Percentiles rank a stretch among this genome's conserved stretches.
phyloP scores from a whole-genome alignment of 1,139 yeast species.

The Candida sojae region DNA sequence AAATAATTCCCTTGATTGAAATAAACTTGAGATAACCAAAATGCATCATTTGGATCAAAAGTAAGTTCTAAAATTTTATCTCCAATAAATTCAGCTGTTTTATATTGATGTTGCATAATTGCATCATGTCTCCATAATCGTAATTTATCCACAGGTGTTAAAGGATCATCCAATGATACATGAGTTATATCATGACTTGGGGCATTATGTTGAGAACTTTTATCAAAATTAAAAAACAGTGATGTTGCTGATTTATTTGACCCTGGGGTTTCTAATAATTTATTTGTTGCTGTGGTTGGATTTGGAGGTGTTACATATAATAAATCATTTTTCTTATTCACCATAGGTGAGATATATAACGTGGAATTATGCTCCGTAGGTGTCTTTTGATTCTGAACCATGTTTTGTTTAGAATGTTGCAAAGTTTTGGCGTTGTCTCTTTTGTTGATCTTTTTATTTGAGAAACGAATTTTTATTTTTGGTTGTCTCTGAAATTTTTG shows the following conservation, averaged over 20 bases:
- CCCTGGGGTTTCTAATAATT: conserved; percentile 46
- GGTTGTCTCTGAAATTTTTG: not conserved
- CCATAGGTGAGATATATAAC: conserved; percentile 61
- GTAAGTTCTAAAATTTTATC: conserved; percentile 82
- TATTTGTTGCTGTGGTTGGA: conserved; percentile 29
- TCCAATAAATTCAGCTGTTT: conserved; percentile 89
- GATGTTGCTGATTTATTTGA: conserved; percentile 29
- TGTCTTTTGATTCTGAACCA: conserved; percentile 39
- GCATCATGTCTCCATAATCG: conserved; percentile 96
- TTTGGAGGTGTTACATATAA: conserved; percentile 57
- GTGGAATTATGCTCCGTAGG: conserved; percentile 61
- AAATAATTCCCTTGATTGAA: conserved; percentile 73
- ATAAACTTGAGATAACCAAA: conserved; percentile 93
- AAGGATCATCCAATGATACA: conserved; percentile 13
- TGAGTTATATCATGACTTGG: conserved; percentile 10
- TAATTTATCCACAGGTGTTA: conserved; percentile 82
- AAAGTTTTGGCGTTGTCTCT: not conserved
- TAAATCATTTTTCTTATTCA: conserved; percentile 47
- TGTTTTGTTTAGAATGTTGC: conserved; percentile 9
- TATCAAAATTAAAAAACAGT: conserved; percentile 39
- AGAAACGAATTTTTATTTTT: not conserved
- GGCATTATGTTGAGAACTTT: conserved; percentile 19
- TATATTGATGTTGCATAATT: conserved; percentile 85
- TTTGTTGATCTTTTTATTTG: not conserved
- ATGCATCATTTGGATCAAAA: conserved; percentile 89